Conservation (phyloP, 805 yeast genomes). For the Wickerhamiella domercqiae region DNA sequence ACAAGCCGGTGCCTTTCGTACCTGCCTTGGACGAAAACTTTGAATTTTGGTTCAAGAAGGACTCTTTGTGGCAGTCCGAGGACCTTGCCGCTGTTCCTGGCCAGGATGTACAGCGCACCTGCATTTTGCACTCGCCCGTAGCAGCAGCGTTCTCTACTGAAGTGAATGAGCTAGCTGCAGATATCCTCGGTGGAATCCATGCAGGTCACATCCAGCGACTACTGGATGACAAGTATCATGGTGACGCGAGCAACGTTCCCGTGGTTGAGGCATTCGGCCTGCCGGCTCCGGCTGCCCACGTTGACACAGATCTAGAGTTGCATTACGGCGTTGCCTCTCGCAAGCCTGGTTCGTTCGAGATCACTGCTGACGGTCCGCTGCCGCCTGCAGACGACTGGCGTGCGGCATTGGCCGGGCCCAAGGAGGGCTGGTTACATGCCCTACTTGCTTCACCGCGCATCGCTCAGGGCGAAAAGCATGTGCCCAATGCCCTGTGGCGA, state of each 20-base stretch:
- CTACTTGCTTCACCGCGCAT: conserved; percentile 62
- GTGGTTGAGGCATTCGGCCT: conserved; percentile 82
- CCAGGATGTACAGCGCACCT: conserved; percentile 95
- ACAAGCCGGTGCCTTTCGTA: conserved; percentile 96
- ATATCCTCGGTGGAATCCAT: conserved; percentile 75
- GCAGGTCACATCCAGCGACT: conserved; percentile 70
- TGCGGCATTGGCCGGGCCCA: conserved; percentile 60
- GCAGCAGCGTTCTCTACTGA: conserved; percentile 82
- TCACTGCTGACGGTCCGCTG: conserved; percentile 8
- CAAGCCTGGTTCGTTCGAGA: background rate
- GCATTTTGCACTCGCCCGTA: conserved; percentile 97
- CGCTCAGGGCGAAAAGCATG: conserved; percentile 74
- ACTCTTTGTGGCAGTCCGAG: conserved; percentile 97
- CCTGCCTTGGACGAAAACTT: conserved; percentile 90
- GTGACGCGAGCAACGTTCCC: conserved; percentile 63
- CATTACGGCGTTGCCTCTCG: conserved; percentile 13
- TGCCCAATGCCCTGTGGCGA: conserved; percentile 61
- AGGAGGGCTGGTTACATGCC: conserved; percentile 82
- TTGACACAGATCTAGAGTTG: conserved; percentile 15
- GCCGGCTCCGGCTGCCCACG: conserved; percentile 28
- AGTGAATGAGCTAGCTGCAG: conserved; percentile 86
- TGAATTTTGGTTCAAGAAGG: conserved; percentile 95
- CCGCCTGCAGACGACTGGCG: conserved; percentile 50
- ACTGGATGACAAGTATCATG: conserved; percentile 46
- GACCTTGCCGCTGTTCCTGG: conserved; percentile 90